phyloP scores from a whole-genome alignment of 495 filamentous ascomycete species.

The Acidomyces sp. region DNA sequence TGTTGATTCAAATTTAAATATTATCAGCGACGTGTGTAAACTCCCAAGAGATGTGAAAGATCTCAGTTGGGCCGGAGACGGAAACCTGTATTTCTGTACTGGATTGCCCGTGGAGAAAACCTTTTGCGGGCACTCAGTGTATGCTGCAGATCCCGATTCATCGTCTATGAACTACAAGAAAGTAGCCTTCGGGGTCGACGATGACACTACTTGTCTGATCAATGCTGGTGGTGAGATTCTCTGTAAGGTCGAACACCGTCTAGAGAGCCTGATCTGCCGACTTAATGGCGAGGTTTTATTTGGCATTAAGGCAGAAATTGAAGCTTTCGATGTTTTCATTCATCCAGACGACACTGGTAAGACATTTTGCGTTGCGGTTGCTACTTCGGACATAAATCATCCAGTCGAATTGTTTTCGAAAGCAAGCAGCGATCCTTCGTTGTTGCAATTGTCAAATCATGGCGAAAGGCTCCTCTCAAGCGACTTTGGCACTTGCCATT shows the following conservation, averaged over 20 bases:
- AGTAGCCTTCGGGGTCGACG: constrained; percentile 1
- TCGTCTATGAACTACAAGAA: neutral
- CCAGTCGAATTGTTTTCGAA: constrained; percentile 13
- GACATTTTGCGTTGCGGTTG: constrained; percentile 12
- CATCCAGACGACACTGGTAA: constrained; percentile 12
- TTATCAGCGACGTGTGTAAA: neutral
- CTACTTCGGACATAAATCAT: constrained; percentile 4
- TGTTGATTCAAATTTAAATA: constrained; percentile 1
- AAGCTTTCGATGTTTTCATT: constrained; percentile 10
- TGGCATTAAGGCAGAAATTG: constrained; percentile 7
- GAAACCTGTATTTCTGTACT: constrained; percentile 9
- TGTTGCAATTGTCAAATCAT: constrained; percentile 12
- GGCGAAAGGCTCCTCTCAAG: neutral
- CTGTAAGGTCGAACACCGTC: constrained; percentile 1
- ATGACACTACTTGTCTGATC: neutral
- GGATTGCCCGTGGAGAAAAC: constrained; percentile 2
- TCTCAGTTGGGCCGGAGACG: constrained; percentile 4
- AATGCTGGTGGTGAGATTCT: constrained; percentile 9
- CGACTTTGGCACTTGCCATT: constrained; percentile 2
- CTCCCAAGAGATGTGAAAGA: neutral
- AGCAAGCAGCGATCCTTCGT: constrained; percentile 7
- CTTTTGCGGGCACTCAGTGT: too few relatives aligned
- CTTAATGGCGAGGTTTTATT: constrained; percentile 12
- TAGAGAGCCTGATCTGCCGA: constrained; percentile 10
- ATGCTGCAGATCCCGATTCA: too few relatives aligned